Conservation (phyloP, 768 basidiomycete genomes). For the Xanthoconium purpureum region DNA sequence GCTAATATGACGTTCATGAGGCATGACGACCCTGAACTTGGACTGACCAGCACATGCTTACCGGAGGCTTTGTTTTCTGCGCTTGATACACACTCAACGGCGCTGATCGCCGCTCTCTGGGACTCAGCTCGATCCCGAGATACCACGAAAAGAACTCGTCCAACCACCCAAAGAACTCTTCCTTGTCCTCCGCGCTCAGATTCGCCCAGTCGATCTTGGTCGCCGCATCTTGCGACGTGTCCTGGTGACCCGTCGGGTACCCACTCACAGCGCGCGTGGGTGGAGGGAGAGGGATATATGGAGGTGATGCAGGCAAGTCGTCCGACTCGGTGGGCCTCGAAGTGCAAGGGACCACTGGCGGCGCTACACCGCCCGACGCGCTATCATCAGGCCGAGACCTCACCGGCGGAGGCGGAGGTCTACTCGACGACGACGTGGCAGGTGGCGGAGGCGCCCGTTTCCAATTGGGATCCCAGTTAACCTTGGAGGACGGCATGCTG, state of each 20-base stretch:
- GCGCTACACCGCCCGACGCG: conserved; percentile 1
- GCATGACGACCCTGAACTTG: neutral
- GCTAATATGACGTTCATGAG: conserved; percentile 10
- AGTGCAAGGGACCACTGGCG: conserved; percentile 8
- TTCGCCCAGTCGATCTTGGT: conserved; percentile 63
- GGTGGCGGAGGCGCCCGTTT: conserved; percentile 49
- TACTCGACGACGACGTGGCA: conserved; percentile 16
- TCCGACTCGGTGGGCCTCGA: conserved; percentile 8
- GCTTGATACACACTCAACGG: neutral
- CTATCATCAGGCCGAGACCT: conserved; percentile 21
- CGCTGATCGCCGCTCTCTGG: neutral
- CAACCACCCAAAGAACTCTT: conserved; percentile 72
- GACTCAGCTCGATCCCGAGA: conserved; percentile 28
- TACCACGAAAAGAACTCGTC: conserved; percentile 73
- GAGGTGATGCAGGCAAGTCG: conserved; percentile 9
- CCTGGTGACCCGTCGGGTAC: conserved; percentile 18
- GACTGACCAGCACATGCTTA: conserved; percentile 10
- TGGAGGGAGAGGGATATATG: conserved; percentile 23
- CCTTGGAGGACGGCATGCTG: conserved; percentile 58
- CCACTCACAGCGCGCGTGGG: conserved; percentile 28
- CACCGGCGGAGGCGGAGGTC: conserved; percentile 35
- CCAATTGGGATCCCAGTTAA: conserved; percentile 60
- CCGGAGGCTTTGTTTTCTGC: conserved; percentile 10
- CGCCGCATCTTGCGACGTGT: neutral
- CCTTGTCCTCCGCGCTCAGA: conserved; percentile 63